Evolutionary conservation across 169 alveolate species (phyloP), one percentile per base, ranked within the genome.

Genomic region (Cryptosporidium sp.): DNA sequence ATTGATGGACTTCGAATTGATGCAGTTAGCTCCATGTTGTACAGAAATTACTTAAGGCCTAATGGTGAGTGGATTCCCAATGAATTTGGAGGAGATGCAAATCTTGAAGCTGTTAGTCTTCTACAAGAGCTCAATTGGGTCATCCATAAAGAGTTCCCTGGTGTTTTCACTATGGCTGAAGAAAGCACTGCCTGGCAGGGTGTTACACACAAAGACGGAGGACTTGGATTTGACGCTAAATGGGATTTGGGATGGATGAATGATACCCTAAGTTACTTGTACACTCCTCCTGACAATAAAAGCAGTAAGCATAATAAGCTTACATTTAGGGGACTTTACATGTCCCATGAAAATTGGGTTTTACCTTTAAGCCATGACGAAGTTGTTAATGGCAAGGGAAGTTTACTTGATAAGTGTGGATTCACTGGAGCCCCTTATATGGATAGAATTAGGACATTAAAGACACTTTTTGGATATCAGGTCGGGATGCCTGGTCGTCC

Each of bases 171-270:
- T 1, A 93, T 93, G 95, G 95, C 95, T 16, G 95, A 93, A 26
- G 95, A 93, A 71, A 73, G 92, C 55, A 91, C 95, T 35, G 86
- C 93, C 52, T 93, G 95, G 95, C 84, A 91, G 43, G 94, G 94
- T 29, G 95, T 93, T n/a, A 93, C 95, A 3, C 85, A 91, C 85
- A 86, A 86, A 51, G 86, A 31, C 1, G 59, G 70, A 21, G 95
- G 95, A 12, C 86, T 93, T 52, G 95, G 95, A 16, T 93, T 93
- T 85, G 95, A 93, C 48, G 94, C 93, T 1, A 93, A 93, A 73
- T 93, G 95, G 95, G 95, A 93, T 43, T 73, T 93, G 73, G 95
- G 95, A 8, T 93, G 95, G 95, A 93, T 93, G 95, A 93, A 93
- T 84, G 95, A 93, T 71, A 93, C 94, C 6, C 84, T 93, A 16